Conservation (phyloP, 257 asterid genomes). For the Mitragyna speciosa region DNA sequence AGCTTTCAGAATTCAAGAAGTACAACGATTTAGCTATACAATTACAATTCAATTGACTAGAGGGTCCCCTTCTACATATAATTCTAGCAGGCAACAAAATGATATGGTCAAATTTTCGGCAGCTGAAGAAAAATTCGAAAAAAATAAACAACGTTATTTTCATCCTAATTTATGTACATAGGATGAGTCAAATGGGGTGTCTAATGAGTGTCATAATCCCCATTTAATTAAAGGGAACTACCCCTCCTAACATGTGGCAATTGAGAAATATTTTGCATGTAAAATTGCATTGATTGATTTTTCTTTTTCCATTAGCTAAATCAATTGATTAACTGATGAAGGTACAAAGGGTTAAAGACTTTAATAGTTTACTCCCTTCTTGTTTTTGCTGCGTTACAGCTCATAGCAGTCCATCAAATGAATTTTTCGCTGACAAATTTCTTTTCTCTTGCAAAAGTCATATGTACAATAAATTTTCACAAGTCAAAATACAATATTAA, state of each 20-base stretch:
- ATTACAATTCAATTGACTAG: background rate
- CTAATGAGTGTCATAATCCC: background rate
- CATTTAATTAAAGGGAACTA: background rate
- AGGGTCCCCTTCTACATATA: background rate
- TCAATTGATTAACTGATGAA: background rate
- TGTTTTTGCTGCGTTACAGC: too few species aligned
- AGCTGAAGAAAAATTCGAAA: too few species aligned
- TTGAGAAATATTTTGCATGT: background rate
- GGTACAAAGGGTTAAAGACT: too few species aligned
- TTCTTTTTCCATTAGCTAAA: too few species aligned
- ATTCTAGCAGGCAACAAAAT: background rate
- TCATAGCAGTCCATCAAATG: too few species aligned
- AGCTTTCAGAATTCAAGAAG: background rate
- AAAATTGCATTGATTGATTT: background rate
- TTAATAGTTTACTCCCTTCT: too few species aligned
- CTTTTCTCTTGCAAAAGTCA: too few species aligned
- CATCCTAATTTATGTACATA: background rate
- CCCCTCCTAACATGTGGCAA: background rate
- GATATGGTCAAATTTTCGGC: too few species aligned
- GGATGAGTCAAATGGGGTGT: background rate
- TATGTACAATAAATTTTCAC: too few species aligned
- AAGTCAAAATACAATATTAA: too few species aligned
- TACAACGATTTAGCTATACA: background rate
- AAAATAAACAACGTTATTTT: background rate
- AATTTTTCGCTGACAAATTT: too few species aligned